Percentiles rank a stretch among this genome's conserved stretches.
phyloP scores from a whole-genome alignment of 495 filamentous ascomycete genomes.

The Chaetomium fimeti region DNA sequence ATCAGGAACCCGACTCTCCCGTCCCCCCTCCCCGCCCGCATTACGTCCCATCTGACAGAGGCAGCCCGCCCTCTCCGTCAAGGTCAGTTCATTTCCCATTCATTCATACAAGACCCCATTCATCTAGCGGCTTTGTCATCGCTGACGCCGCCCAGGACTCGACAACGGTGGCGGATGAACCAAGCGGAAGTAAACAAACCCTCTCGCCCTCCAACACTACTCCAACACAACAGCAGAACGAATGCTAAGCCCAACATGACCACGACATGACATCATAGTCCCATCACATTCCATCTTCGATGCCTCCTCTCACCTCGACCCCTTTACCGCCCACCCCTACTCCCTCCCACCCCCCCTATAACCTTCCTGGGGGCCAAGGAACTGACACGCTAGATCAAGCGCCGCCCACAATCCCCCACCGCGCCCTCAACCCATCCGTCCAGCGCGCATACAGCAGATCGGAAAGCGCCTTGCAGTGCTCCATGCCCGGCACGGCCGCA shows the following conservation, averaged over 20 bases:
- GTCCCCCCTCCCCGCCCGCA: not conserved
- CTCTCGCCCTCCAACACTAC: not conserved
- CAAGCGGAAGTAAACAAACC: too few relatives aligned
- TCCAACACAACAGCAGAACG: not conserved
- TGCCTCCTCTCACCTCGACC: not conserved
- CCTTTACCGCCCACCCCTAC: not conserved
- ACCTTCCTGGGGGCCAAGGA: not conserved
- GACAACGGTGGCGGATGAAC: too few relatives aligned
- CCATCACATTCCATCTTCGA: not conserved
- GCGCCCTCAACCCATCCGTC: slow-evolving; percentile 75
- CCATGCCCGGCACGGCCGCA: slow-evolving; percentile 68
- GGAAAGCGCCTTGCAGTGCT: slow-evolving; percentile 82
- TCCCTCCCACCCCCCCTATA: not conserved
- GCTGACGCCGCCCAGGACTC: too few relatives aligned
- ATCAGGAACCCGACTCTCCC: not conserved
- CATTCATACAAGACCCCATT: slow-evolving; percentile 8
- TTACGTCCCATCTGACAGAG: slow-evolving; percentile 14
- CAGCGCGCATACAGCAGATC: slow-evolving; percentile 89
- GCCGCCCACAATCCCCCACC: slow-evolving; percentile 56
- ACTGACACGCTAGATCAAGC: not conserved
- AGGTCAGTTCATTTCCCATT: not conserved
- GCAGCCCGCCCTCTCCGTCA: not conserved
- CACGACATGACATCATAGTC: slow-evolving; percentile 4
- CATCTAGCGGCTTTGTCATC: not conserved
- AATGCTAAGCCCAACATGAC: slow-evolving; percentile 2